These are phyloP conservation scores for Graphilbum ipis-grandicollis DNA, from an alignment of 2,329 filamentous ascomycete genomes.

Conservation along the genomic window DNA sequence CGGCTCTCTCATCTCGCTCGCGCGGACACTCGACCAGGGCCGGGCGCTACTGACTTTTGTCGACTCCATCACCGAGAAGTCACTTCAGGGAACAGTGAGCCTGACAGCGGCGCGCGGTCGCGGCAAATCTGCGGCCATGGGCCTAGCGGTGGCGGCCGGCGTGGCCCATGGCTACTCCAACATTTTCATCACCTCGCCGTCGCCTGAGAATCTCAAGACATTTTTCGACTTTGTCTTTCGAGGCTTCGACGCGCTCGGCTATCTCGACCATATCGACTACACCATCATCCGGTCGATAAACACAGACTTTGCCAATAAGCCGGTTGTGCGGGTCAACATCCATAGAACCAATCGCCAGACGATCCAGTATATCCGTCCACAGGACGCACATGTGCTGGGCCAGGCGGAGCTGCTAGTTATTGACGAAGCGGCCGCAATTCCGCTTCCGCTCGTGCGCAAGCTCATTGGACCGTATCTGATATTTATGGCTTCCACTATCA, in stretches of 20 bases:
- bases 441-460: conserved; percentile 78
- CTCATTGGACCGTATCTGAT: conserved; percentile 93
- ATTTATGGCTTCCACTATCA: conserved; percentile 99
- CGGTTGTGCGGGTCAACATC: conserved; percentile 91
- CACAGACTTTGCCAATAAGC: conserved; percentile 88
- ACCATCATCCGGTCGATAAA: conserved; percentile 97
- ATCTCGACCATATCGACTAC: conserved; percentile 91
- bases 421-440: conserved; percentile 93
- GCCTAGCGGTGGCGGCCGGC: conserved; percentile 84
- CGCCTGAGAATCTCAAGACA: conserved; percentile 95
- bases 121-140: conserved; percentile 91
- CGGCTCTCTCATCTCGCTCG: conserved; percentile 66
- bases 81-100: conserved; percentile 79
- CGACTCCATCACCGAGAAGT: conserved; percentile 92
- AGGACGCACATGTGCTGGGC: conserved; percentile 86
- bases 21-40: conserved; percentile 85
- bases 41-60: conserved; percentile 95
- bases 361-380: conserved; percentile 94
- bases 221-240: conserved; percentile 98
- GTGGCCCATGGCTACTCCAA: conserved; percentile 96
- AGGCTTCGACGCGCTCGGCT: conserved; percentile 85
- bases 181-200: conserved; percentile 96
- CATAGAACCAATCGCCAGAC: conserved; percentile 91
- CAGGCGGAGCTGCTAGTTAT: conserved; percentile 93
- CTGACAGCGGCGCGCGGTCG: conserved; percentile 86